Evolutionary conservation across 306 rosid genomes (phyloP), one percentile per base, ranked within the genome.

Genomic region (Trichosanthes truncata): DNA sequence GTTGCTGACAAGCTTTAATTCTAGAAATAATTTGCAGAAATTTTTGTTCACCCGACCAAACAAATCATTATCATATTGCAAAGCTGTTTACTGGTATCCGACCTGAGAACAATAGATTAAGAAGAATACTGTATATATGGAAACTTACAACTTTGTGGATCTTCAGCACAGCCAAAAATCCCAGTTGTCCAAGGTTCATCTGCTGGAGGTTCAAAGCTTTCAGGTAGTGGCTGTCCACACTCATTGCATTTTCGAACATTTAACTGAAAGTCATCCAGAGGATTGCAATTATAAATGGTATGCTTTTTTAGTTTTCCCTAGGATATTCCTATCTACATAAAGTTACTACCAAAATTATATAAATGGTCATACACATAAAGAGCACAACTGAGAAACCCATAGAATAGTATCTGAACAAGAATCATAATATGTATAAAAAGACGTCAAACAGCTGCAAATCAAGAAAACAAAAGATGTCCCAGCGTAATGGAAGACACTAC

Each of bases 111-210:
- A 29, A 8, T 25, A 67, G 33, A 45, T 45, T 62, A 66, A 65
- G 41, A 9, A 59, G 55, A 33, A 62, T 63, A 36, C 48, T 7
- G 21, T 65, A 10, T 20, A 9, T 9, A 8, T 49, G 29, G 33
- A 49, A 74, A 89, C 99, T 91, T 90, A 95, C 98, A 91, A 82
- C 97, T 96, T 53, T 91, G 94, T 66, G 87, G 86, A 81, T 95
- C 99, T 86, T 95, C 96, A 23, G 87, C 79, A 52, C 99, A 95
- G 59, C 91, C 98, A 79, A 90, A 96, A 77, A 93, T 96, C 83
- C 94, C 97, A 83, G 99, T 93, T 57, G 88, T 91, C 99, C 98
- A 96, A 63, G 97, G 98, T 81, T 96, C 99, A 84, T 96, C 96
- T 1, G 93, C 92, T 45, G 93, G 98, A 48, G 97, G 95, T 68